Evolutionary conservation across 1,284 basidiomycete genomes (phyloP), one percentile per base, ranked within the genome.

Genomic region (Cutaneotrichosporon spelunceum): DNA sequence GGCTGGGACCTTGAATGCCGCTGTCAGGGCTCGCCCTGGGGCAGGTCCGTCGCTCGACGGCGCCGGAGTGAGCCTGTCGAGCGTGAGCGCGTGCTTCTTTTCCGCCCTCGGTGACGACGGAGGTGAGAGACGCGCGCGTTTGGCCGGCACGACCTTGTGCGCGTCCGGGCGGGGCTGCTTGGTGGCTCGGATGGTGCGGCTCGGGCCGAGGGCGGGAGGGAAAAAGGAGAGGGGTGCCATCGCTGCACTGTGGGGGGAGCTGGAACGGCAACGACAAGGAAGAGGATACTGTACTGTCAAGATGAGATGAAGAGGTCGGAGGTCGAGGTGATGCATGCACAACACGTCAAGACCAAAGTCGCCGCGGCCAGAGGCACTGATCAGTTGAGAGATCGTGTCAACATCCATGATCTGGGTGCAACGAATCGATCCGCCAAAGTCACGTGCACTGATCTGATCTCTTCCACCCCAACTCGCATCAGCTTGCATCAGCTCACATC

Each of bases 1-100:
- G 4, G 60, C 55, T 8, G 68, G 66, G 26, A 67, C 58, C 57
- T 69, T 68, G 66, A 69, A 70, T 21, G 59, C 53, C 14, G 16
- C 19, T 10, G 11, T 23, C n/a, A n/a, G n/a, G n/a, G n/a, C n/a
- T n/a, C n/a, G n/a, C 16, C 60, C 50, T 42, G 58, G 62, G 7
- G 50, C 54, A 6, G 48, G 26, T 14, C 63, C 62, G 23, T 69
- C 68, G 48, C 62, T 64, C 29, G 65, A 67, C 26, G 67, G 56
- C 33, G 66, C 60, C n/a, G 69, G 67, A 6, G 69, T 70, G 48
- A 67, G 56, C 2, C 59, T 63, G 24, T 52, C 26, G 16, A 3
- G 16, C 19, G 44, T 19, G 42, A 44, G 26, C 3, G 26, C 23
- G 27, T 8, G 24, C n/a, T 47, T 44, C 55, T 56, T 56, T n/a